phyloP scores from a whole-genome alignment of 352 stramenopile species.

The Phytopythium delawarense region DNA sequence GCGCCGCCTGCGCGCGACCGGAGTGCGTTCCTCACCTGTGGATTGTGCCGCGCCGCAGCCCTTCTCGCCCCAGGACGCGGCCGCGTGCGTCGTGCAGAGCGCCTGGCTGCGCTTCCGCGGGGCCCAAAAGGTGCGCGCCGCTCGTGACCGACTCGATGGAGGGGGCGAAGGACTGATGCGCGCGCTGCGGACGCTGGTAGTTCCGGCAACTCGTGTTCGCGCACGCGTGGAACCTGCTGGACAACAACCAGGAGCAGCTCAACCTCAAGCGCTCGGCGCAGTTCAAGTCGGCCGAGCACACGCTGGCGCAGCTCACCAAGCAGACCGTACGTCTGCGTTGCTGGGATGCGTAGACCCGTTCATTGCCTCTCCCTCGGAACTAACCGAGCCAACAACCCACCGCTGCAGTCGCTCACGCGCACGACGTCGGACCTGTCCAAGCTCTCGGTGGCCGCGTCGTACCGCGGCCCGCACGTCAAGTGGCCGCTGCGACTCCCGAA shows the following conservation, averaged over 20 bases:
- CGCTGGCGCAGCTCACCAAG: conserved; percentile 69
- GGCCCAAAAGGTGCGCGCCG: conserved; percentile 54
- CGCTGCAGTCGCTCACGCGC: conserved; percentile 32
- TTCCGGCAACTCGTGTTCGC: conserved; percentile 79
- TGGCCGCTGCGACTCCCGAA: conserved; percentile 86
- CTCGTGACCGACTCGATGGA: neutral
- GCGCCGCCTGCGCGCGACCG: neutral
- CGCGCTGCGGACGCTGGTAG: conserved; percentile 12
- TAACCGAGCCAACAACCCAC: neutral
- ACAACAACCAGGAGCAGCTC: conserved; percentile 89
- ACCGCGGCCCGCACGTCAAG: conserved; percentile 68
- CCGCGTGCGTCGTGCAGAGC: conserved; percentile 76
- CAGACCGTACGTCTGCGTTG: conserved; percentile 35
- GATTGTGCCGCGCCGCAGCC: conserved; percentile 26
- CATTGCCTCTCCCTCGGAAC: neutral
- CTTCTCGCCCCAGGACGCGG: conserved; percentile 74
- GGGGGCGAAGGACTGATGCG: neutral
- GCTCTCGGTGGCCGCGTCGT: conserved; percentile 54
- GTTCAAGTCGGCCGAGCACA: conserved; percentile 82
- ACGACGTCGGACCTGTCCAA: conserved; percentile 51
- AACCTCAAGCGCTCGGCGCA: conserved; percentile 85
- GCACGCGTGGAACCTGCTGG: conserved; percentile 86
- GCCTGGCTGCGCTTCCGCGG: conserved; percentile 64
- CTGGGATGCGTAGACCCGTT: neutral
- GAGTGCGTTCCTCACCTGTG: neutral